Conservation (phyloP, 2,329 filamentous ascomycete genomes). For the Paracoccidioides brasiliensis region DNA sequence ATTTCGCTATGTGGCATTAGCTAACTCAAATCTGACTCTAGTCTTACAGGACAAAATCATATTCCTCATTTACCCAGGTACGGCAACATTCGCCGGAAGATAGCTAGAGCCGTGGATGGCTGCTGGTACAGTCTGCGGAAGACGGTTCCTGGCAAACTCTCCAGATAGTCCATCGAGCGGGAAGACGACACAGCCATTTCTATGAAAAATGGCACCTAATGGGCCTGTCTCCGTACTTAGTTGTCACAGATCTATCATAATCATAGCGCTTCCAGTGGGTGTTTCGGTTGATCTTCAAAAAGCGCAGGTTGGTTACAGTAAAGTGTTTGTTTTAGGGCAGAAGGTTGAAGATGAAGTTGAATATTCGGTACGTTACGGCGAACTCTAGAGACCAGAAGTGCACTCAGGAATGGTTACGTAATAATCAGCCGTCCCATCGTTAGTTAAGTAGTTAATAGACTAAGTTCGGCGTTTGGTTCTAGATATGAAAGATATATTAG, state of each 20-base stretch:
- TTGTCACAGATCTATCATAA: constrained; percentile 10
- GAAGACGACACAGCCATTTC: constrained; percentile 44
- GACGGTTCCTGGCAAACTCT: constrained; percentile 76
- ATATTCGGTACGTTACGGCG: not conserved
- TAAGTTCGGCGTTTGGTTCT: too few species aligned
- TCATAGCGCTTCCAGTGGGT: constrained; percentile 5
- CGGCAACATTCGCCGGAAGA: constrained; percentile 94
- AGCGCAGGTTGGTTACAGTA: not conserved
- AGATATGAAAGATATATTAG: not conserved
- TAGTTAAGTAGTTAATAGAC: not conserved
- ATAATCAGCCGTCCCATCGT: not conserved
- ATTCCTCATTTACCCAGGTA: constrained; percentile 52
- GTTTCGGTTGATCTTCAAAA: not conserved
- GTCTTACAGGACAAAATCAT: not conserved
- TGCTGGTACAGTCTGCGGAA: constrained; percentile 90
- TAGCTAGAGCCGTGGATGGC: constrained; percentile 85
- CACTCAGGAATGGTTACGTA: not conserved
- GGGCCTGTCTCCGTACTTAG: constrained; percentile 6
- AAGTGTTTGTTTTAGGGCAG: too few species aligned
- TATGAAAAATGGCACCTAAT: not conserved
- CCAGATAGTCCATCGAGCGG: constrained; percentile 74
- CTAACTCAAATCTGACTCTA: constrained; percentile 2
- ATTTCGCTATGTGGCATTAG: constrained; percentile 54
- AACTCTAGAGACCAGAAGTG: not conserved
- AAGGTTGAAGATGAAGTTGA: not conserved